Percentiles rank a stretch among this genome's conserved stretches.
Conservation (phyloP, 1,284 basidiomycete species). For the Apiotrichum brassicae region DNA sequence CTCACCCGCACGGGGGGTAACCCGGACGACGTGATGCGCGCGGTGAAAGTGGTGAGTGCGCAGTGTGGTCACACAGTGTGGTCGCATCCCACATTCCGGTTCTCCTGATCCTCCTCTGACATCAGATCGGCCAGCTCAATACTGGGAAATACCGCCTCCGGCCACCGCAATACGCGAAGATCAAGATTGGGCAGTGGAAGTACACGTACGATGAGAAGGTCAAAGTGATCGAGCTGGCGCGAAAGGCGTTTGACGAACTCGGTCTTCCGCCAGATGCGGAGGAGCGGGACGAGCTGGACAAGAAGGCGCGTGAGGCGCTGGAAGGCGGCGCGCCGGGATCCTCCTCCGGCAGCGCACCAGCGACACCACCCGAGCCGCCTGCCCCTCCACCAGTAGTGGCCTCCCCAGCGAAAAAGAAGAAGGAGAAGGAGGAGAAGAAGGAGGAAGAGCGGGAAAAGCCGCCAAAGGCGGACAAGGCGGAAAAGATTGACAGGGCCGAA, state of each 20-base stretch:
- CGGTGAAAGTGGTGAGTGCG: conserved; percentile 36
- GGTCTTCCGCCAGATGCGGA: conserved; percentile 29
- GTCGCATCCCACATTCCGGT: neutral
- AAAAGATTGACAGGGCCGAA: neutral
- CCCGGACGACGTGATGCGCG: conserved; percentile 35
- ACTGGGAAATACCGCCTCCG: conserved; percentile 22
- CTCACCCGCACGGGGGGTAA: conserved; percentile 27
- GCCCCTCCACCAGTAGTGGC: neutral
- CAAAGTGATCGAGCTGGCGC: conserved; percentile 29
- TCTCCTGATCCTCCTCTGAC: neutral
- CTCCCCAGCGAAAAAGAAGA: neutral
- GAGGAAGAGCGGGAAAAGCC: neutral
- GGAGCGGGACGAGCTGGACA: conserved; percentile 33
- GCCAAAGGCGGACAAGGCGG: too few relatives aligned
- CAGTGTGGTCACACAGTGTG: too few relatives aligned
- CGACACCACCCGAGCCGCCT: neutral
- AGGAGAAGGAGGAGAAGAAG: neutral
- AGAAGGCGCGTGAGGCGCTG: conserved; percentile 29
- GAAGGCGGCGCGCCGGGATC: neutral
- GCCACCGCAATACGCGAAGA: conserved; percentile 38
- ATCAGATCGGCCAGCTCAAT: conserved; percentile 5
- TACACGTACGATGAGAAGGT: conserved; percentile 36
- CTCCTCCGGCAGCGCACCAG: neutral
- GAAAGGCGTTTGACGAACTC: conserved; percentile 39
- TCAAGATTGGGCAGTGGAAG: conserved; percentile 37